A percentile compares a stretch with the other conserved stretches of the same genome.
Conservation (phyloP, 202 grass and related monocot species). For the Elaeis oleifera region DNA sequence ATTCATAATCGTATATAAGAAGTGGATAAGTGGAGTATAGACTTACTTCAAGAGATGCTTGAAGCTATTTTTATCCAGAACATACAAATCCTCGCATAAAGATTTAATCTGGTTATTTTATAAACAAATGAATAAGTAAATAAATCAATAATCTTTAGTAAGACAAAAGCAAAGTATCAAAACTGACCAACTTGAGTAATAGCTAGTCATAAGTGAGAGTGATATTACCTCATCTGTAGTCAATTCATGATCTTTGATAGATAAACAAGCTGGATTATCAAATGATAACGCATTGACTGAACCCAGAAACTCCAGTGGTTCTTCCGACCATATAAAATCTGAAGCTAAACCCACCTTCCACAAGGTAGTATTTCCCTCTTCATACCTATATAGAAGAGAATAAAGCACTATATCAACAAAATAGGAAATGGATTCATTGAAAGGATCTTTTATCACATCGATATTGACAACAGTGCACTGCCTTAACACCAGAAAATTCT, state of each 20-base stretch:
- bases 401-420: neutral
- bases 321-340: conserved; percentile 76
- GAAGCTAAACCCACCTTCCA: conserved; percentile 66
- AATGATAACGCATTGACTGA: conserved; percentile 72
- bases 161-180: conserved; percentile 14
- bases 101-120: conserved; percentile 38
- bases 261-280: conserved; percentile 57
- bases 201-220: neutral
- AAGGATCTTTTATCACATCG: neutral
- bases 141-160: conserved; percentile 9
- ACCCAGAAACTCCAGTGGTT: conserved; percentile 78
- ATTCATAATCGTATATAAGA: neutral
- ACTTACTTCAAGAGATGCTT: conserved; percentile 91
- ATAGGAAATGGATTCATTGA: neutral
- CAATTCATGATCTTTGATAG: conserved; percentile 77
- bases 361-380: conserved; percentile 74
- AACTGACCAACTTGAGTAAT: no score
- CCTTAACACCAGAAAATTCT: no score
- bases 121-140: neutral
- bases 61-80: conserved; percentile 95
- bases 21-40: conserved; percentile 1
- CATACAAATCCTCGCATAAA: conserved; percentile 73
- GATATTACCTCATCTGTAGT: conserved; percentile 71
- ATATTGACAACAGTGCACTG: no score
- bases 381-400: conserved; percentile 45